Conservation (phyloP, 352 stramenopile species). For the Pythium oligandrum region DNA sequence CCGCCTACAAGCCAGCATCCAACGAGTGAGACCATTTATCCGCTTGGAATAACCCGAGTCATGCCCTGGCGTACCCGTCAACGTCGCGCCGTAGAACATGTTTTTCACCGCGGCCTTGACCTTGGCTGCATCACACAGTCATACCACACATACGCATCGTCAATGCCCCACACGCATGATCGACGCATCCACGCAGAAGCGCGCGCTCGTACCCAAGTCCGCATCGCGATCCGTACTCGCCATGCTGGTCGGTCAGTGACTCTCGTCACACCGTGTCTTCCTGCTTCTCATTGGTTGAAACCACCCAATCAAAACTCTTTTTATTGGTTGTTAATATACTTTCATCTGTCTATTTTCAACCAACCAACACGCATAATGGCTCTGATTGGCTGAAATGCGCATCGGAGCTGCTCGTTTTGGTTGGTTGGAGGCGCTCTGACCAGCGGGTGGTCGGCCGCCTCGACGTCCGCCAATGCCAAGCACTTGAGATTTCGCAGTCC, state of each 20-base stretch:
- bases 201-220: constrained; percentile 9
- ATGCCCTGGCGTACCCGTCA: constrained; percentile 26
- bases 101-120: constrained; percentile 57
- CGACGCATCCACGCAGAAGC: not conserved
- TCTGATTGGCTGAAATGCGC: constrained; percentile 12
- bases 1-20: constrained; percentile 21
- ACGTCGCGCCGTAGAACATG: constrained; percentile 59
- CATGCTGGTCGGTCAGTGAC: constrained; percentile 7
- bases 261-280: not conserved
- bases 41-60: not conserved
- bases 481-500: constrained; percentile 77
- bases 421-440: constrained; percentile 8
- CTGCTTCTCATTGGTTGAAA: constrained; percentile 7
- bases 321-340: not conserved
- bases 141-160: not conserved
- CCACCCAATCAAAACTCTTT: not conserved
- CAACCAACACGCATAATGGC: not conserved
- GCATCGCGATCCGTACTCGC: constrained; percentile 5
- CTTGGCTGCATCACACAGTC: constrained; percentile 37
- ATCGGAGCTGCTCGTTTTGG: constrained; percentile 8
- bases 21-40: not conserved
- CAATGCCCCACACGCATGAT: not conserved
- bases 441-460: not conserved
- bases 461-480: not conserved
- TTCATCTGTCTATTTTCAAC: constrained; percentile 1